Base-by-base conservation (phyloP, 495 filamentous ascomycete genomes). In the Xylaria curta region DNA sequence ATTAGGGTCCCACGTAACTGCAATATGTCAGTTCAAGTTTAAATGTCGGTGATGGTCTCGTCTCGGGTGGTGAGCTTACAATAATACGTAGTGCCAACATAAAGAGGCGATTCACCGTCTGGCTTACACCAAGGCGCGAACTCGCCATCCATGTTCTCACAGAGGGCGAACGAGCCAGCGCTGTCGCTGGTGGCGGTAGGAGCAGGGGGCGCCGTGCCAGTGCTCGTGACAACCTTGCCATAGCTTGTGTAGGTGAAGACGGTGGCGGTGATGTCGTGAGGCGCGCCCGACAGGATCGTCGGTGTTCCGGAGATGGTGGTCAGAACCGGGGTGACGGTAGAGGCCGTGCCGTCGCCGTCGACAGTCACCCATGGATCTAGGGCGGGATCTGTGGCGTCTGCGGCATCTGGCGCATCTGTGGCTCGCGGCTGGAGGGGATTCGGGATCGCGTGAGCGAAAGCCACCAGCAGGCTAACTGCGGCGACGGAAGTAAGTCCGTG, bases 1-100 rank as follows among this genome's bases (percentile, higher is more conserved):
- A n/a, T 74, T 61, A 0, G 83, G 74, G 73, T 86, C 82, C 84
- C 84, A 85, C 21, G 80, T 83, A 33, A 85, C 84, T 86, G 51
- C 40, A 33, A 36, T 42, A 13, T 1, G 59, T 77, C 19, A 75
- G 71, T 59, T 59, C 28, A 53, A 75, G 71, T 59, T 59, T 19
- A 53, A 21, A 19, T 6, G 21, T 44, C 15, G 38, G n/a, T 24
- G 28, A 69, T 24, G 44, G 26, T 21, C 24, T 42, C 36, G 36
- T 1, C 5, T 0, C 2, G 10, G 31, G 28, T 33, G 64, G n/a
- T 1, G 0, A 6, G n/a, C 81, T 7, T 74, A 86, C 84, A 76
- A 67, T 82, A 84, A 65, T 85, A 81, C 1, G 74, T 79, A 7
- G 65, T 70, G 19, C 77, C 83, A 3, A 79, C 73, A 49, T 79